Base-by-base conservation (phyloP, 345 rosid species). In the Zanthoxylum bungeanum region DNA sequence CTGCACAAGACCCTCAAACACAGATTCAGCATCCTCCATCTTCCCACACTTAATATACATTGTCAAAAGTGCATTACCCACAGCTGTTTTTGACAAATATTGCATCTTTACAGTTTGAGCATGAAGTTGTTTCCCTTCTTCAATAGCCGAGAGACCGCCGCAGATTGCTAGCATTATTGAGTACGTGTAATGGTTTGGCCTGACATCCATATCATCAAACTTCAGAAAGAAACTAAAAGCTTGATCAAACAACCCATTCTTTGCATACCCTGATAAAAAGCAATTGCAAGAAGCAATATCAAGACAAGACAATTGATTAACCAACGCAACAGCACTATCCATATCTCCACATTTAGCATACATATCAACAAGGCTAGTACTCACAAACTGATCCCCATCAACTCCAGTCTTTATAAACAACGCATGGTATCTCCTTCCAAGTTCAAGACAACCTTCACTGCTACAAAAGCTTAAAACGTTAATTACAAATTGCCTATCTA, bases 71-170 rank as follows among this genome's bases (percentile, higher is more conserved):
- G 72, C 78, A 70, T 78, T 78, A 25, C 75, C 59, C 30, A 70
- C 69, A 30, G 73, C 72, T 58, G 72, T 55, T 17, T 69, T 70
- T 1, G 81, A 60, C 47, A 74, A 70, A 67, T 42, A 56, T 46
- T 77, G 76, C 69, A 68, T 51, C 73, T 77, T 77, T 66, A 72
- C 53, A 55, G 68, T 33, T 34, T 62, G 76, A 22, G 70, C 70
- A 68, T 77, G 80, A 62, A 77, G 66, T n/a, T 77, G 80, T 56
- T 72, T 72, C 51, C 76, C 80, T 73, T 77, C 66, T 17, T 55
- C 17, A 1, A 68, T 28, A 25, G 66, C 76, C 19, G 42, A 60
- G 46, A 67, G 44, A 65, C 31, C 44, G 28, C 76, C 61, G 3
- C 73, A 77, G 52, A 68, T 56, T 37, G 76, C 39, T 9, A 77